A percentile compares a stretch with the other conserved stretches of the same genome.
phyloP scores from a whole-genome alignment of 192 early-diverging fungal genomes.

The Irineochytrium annulatum region DNA sequence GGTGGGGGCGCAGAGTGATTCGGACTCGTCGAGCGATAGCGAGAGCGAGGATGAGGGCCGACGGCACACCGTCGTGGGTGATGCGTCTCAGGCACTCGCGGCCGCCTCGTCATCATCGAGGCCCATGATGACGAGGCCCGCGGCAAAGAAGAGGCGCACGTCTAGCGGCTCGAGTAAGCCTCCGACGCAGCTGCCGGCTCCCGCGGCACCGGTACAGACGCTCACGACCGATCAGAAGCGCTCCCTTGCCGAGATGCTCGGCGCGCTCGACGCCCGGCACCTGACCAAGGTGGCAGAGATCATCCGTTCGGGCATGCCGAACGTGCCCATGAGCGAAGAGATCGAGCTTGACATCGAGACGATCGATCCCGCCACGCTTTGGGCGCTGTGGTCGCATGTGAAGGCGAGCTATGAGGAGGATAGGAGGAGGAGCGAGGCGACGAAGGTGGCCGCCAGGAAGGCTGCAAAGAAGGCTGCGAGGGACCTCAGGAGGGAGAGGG shows the following conservation, averaged over 20 bases:
- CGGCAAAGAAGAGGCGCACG: background rate
- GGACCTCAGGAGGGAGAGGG: background rate
- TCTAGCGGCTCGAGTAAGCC: background rate
- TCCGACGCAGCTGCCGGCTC: background rate
- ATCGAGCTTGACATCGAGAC: constrained; percentile 42
- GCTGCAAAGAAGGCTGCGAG: constrained; percentile 4
- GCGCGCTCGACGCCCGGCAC: constrained; percentile 15
- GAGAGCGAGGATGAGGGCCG: background rate
- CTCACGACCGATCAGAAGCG: constrained; percentile 32
- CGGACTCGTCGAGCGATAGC: background rate
- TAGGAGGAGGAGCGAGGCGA: background rate
- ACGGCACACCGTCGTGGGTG: no score
- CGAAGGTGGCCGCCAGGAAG: no score
- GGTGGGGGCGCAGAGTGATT: background rate
- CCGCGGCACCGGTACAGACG: constrained; percentile 9
- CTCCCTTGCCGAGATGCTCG: constrained; percentile 26
- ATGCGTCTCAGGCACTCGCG: no score
- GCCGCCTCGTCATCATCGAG: background rate
- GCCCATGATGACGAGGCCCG: background rate
- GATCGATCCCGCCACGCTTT: constrained; percentile 26
- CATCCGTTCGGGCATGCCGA: constrained; percentile 32
- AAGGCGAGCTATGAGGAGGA: background rate
- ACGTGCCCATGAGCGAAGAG: constrained; percentile 27
- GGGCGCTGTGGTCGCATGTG: constrained; percentile 5
- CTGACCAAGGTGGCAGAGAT: constrained; percentile 27